These are phyloP conservation scores for Psilocybe subaeruginosa DNA, from an alignment of 768 basidiomycete genomes.

Conservation along the genomic window DNA sequence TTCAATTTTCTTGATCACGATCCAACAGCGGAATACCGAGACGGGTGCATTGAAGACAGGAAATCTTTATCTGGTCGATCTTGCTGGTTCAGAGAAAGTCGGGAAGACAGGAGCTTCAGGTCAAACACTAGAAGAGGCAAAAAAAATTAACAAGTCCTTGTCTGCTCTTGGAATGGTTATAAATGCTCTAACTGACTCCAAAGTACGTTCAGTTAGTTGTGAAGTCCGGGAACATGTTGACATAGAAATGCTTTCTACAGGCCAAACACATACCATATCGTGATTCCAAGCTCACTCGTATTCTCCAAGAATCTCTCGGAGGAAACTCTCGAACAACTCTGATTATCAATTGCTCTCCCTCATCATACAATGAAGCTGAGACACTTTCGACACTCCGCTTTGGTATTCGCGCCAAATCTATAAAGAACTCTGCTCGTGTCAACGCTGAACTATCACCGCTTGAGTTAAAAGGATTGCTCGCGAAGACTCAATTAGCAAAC, in stretches of 20 bases:
- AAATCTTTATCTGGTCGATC: slow-evolving; percentile 95
- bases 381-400: slow-evolving; percentile 97
- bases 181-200: slow-evolving; percentile 94
- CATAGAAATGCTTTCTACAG: slow-evolving; percentile 40
- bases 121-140: slow-evolving; percentile 98
- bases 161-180: slow-evolving; percentile 99
- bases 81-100: slow-evolving; percentile 98
- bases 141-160: slow-evolving; percentile 99
- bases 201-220: slow-evolving; percentile 48
- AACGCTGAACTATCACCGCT: slow-evolving; percentile 97
- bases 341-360: slow-evolving; percentile 99
- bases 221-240: neutral
- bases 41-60: slow-evolving; percentile 95
- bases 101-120: slow-evolving; percentile 99
- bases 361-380: slow-evolving; percentile 95
- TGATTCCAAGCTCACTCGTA: slow-evolving; percentile 98
- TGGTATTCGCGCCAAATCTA: slow-evolving; percentile 99
- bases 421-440: slow-evolving; percentile 99
- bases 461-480: slow-evolving; percentile 91
- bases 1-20: slow-evolving; percentile 97
- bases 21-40: slow-evolving; percentile 95
- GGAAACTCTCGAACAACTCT: slow-evolving; percentile 95
- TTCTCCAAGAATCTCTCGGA: slow-evolving; percentile 97
- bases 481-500: slow-evolving; percentile 88
- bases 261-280: slow-evolving; percentile 97